These are phyloP conservation scores for Leccinum boreale DNA, from an alignment of 768 basidiomycete genomes.

Conservation along the genomic window DNA sequence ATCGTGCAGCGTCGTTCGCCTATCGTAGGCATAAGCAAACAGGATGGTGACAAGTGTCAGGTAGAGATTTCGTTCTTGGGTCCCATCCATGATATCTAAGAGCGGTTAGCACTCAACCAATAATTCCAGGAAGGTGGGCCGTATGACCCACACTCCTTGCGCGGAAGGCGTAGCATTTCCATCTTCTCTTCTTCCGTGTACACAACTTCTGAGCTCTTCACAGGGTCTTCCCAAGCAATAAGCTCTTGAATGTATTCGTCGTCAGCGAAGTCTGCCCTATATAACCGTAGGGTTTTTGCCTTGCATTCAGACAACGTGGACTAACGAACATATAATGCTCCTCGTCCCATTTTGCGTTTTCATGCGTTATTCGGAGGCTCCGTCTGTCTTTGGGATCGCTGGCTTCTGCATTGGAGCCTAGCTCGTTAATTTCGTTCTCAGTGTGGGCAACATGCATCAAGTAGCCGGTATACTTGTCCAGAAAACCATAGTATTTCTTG, in stretches of 20 bases:
- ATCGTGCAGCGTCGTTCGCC: constrained; percentile 71
- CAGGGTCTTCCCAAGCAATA: constrained; percentile 62
- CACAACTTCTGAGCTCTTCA: constrained; percentile 37
- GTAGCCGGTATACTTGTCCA: constrained; percentile 71
- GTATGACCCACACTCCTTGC: constrained; percentile 47
- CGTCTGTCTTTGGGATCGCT: constrained; percentile 51
- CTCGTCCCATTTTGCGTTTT: constrained; percentile 78
- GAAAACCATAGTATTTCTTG: constrained; percentile 68
- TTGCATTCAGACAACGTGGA: constrained; percentile 15
- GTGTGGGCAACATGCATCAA: constrained; percentile 68
- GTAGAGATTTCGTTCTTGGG: constrained; percentile 61
- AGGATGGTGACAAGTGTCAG: constrained; percentile 67
- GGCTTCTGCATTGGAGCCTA: constrained; percentile 64
- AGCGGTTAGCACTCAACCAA: neutral
- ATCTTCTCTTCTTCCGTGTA: constrained; percentile 74
- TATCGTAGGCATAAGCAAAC: constrained; percentile 80
- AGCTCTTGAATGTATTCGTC: constrained; percentile 73
- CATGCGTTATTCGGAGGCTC: constrained; percentile 50
- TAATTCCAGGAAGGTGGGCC: neutral
- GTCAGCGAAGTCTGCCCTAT: constrained; percentile 79
- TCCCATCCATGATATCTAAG: constrained; percentile 57
- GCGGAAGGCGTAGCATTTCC: constrained; percentile 54
- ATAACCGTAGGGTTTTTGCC: constrained; percentile 3
- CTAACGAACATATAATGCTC: constrained; percentile 74
- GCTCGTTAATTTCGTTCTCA: constrained; percentile 81